Evolutionary conservation across 371 early-diverging fungal genomes (phyloP).

Genomic region (Mucor mucedo): DNA sequence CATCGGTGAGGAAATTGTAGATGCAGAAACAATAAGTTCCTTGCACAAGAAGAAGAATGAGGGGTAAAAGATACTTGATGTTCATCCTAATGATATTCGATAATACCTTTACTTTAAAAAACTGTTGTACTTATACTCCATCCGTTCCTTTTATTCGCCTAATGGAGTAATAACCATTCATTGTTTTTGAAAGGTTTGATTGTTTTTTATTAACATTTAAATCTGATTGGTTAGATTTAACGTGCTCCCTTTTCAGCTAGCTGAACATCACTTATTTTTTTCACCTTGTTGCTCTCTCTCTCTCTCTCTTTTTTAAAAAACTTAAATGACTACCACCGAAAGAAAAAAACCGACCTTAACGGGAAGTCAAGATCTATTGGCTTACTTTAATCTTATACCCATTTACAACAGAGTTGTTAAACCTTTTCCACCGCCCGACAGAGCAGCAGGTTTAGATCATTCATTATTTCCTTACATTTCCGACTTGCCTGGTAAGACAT

Average conservation of each 20-base stretch:
- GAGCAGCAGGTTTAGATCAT: conserved; percentile 49
- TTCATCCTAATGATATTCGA: too few species aligned
- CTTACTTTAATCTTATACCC: conserved; percentile 60
- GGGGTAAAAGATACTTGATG: too few species aligned
- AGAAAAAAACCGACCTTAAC: conserved; percentile 23
- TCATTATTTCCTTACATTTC: conserved; percentile 55
- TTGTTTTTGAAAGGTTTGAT: too few species aligned
- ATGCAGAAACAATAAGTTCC: conserved; percentile 11
- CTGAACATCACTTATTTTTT: background rate
- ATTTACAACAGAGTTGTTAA: conserved; percentile 63
- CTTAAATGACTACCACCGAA: conserved; percentile 1
- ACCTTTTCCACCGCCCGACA: conserved; percentile 50
- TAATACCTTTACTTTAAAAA: too few species aligned
- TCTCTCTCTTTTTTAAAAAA: background rate
- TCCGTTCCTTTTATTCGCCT: too few species aligned
- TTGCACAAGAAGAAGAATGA: conserved; percentile 3
- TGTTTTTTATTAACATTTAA: background rate
- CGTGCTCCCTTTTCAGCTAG: background rate
- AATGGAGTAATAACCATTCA: too few species aligned
- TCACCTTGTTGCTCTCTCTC: background rate
- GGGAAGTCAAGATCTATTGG: conserved; percentile 62
- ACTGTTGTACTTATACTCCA: too few species aligned
- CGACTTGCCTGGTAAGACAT: conserved; percentile 59
- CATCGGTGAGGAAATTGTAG: conserved; percentile 12
- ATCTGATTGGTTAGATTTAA: background rate